A percentile compares a stretch with the other conserved stretches of the same genome.
Conservation (phyloP, 2,329 filamentous ascomycete species). For the Knoxdaviesia proteae region DNA sequence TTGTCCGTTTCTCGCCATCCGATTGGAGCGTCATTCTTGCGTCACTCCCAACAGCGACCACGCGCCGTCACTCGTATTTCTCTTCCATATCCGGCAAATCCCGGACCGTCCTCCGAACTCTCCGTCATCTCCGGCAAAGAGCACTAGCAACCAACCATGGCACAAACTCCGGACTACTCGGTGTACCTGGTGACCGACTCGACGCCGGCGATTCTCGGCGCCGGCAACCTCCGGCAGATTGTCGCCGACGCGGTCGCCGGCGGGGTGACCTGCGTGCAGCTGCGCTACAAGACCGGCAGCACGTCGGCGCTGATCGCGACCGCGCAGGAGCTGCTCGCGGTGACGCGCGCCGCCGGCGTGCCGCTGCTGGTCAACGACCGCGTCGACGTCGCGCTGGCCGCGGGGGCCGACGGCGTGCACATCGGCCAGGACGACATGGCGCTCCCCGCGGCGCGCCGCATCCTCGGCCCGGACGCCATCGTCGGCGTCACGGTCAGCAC, state of each 20-base stretch:
- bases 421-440: conserved; percentile 87
- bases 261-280: conserved; percentile 74
- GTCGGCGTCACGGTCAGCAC: conserved; percentile 77
- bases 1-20: too few species aligned
- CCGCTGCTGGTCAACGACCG: conserved; percentile 87
- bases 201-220: conserved; percentile 61
- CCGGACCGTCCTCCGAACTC: too few species aligned
- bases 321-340: conserved; percentile 46
- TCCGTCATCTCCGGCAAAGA: not conserved
- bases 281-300: conserved; percentile 69
- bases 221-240: conserved; percentile 46
- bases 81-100: too few species aligned
- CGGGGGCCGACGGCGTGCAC: conserved; percentile 80
- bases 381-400: conserved; percentile 68
- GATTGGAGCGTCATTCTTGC: too few species aligned
- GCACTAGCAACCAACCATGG: not conserved
- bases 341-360: conserved; percentile 46
- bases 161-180: conserved; percentile 41
- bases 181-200: conserved; percentile 89
- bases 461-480: conserved; percentile 59
- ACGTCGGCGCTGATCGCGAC: conserved; percentile 50
- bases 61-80: too few species aligned
- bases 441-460: conserved; percentile 43
- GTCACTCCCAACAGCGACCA: too few species aligned
- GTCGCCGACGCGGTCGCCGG: conserved; percentile 58